These are phyloP conservation scores for Persicaria tinctoria DNA, from an alignment of 148 eudicot genomes.

Conservation along the genomic window DNA sequence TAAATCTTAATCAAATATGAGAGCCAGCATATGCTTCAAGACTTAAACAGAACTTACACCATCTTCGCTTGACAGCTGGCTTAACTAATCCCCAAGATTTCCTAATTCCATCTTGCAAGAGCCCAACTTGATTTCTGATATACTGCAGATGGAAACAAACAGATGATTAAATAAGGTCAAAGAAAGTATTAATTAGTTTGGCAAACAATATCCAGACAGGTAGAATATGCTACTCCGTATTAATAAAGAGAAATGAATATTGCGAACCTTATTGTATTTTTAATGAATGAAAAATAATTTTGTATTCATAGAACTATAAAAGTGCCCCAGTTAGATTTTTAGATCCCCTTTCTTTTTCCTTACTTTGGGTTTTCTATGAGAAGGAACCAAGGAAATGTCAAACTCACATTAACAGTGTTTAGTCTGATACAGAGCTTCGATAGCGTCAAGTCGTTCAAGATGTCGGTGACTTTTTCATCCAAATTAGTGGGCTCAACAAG, in stretches of 20 bases:
- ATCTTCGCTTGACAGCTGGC: slow-evolving; percentile 34
- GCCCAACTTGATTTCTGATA: slow-evolving; percentile 47
- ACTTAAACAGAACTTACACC: slow-evolving; percentile 43
- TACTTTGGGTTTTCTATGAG: not conserved
- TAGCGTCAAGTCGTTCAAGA: slow-evolving; percentile 44
- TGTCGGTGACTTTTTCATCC: slow-evolving; percentile 42
- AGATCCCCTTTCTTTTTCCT: too few relatives aligned
- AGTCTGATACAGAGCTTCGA: slow-evolving; percentile 78
- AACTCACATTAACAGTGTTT: slow-evolving; percentile 79
- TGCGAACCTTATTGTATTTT: not conserved
- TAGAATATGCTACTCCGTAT: not conserved
- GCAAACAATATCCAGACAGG: not conserved
- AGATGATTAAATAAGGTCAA: not conserved
- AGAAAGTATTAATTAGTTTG: not conserved
- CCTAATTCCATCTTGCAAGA: slow-evolving; percentile 67
- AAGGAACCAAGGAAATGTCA: slow-evolving; percentile 6
- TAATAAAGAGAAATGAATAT: not conserved
- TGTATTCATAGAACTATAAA: not conserved
- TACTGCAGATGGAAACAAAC: slow-evolving; percentile 39
- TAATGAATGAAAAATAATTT: not conserved
- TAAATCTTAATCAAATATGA: not conserved
- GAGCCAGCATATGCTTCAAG: not conserved
- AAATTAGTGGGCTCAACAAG: slow-evolving; percentile 37
- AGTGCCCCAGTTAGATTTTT: not conserved
- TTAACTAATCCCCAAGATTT: slow-evolving; percentile 63